A percentile compares a stretch with the other conserved stretches of the same genome.
Conservation (phyloP, 192 early-diverging fungal species). For the Coemansia sp. region DNA sequence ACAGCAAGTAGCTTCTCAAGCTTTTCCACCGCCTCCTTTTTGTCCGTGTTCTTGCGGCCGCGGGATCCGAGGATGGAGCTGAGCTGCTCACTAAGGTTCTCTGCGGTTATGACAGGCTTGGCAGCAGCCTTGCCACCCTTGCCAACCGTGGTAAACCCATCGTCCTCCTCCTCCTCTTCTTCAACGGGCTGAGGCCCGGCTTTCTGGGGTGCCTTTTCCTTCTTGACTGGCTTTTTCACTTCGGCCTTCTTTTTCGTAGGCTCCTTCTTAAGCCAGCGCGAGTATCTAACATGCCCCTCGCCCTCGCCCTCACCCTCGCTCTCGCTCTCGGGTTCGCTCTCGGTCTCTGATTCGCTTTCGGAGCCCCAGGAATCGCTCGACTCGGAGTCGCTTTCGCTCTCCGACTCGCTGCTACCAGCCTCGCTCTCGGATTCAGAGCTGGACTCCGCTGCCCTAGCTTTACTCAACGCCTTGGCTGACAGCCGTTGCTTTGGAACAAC, state of each 20-base stretch:
- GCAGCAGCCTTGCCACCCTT: conserved; percentile 67
- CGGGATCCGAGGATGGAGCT: conserved; percentile 76
- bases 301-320: conserved; percentile 12
- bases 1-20: conserved; percentile 66
- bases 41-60: conserved; percentile 96
- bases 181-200: conserved; percentile 18
- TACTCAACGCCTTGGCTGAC: conserved; percentile 7
- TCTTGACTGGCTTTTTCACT: conserved; percentile 36
- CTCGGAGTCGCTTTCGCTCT: conserved; percentile 15
- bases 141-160: conserved; percentile 71
- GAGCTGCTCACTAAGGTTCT: conserved; percentile 85
- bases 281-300: conserved; percentile 24
- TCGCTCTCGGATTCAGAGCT: conserved; percentile 9
- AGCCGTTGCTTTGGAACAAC: conserved; percentile 7
- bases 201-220: conserved; percentile 28
- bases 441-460: conserved; percentile 10
- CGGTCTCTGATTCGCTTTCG: conserved; percentile 26
- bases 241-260: conserved; percentile 28
- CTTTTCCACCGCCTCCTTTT: conserved; percentile 70
- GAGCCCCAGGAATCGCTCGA: conserved; percentile 36
- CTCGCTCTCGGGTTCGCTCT: conserved; percentile 26
- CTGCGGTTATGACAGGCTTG: conserved; percentile 63
- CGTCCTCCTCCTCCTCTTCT: conserved; percentile 56
- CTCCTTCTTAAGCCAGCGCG: conserved; percentile 56
- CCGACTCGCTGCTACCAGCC: background rate